phyloP scores from a whole-genome alignment of 208 protist genomes.

The Acanthamoeba culbertsoni region DNA sequence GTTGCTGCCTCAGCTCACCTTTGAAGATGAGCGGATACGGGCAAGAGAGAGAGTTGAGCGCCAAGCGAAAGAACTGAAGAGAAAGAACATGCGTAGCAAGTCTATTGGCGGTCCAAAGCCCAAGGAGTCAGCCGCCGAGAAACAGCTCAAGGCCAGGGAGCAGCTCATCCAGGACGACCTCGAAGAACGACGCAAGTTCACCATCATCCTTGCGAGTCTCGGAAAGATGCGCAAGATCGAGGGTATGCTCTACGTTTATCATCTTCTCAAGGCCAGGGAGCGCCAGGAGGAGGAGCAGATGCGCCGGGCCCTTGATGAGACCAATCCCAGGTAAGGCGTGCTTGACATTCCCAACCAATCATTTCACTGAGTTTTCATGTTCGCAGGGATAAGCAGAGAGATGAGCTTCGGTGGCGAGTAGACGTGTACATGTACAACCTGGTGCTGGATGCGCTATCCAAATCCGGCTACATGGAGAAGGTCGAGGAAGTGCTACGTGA shows the following conservation, averaged over 20 bases:
- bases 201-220: neutral
- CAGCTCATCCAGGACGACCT: neutral
- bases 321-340: neutral
- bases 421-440: slow-evolving; percentile 19
- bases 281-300: neutral
- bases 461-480: neutral
- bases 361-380: neutral
- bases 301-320: neutral
- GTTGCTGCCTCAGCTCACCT: neutral
- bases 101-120: neutral
- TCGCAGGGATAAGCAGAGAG: neutral
- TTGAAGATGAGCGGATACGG: neutral
- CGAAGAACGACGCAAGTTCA: neutral
- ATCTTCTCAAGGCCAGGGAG: neutral
- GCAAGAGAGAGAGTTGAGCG: neutral
- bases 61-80: neutral
- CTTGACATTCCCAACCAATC: too few species aligned
- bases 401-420: neutral
- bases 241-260: neutral
- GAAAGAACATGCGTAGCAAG: too few species aligned
- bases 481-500: neutral
- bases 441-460: neutral
- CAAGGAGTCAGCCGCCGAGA: neutral
- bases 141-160: neutral
- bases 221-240: neutral